A percentile compares a stretch with the other conserved stretches of the same genome.
These are phyloP conservation scores for Populus euphratica DNA, from an alignment of 345 rosid species.

Conservation along the genomic window DNA sequence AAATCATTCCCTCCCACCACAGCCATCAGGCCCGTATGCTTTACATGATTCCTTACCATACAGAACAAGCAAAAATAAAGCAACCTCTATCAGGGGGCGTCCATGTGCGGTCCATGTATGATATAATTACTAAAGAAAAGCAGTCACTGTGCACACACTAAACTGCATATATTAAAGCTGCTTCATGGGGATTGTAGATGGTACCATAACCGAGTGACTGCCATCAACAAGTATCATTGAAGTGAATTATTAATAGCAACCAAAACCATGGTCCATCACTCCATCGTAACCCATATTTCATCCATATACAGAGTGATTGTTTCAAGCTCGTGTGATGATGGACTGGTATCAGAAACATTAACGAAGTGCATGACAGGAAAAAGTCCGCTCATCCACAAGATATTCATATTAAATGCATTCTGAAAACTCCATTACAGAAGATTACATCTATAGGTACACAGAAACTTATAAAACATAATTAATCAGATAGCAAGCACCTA, in stretches of 20 bases:
- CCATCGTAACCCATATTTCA: neutral
- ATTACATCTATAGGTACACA: too few relatives aligned
- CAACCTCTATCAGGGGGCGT: neutral
- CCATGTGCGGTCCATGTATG: neutral
- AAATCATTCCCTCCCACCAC: neutral
- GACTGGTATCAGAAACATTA: neutral
- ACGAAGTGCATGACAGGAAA: neutral
- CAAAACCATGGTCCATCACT: neutral
- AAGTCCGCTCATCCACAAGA: neutral
- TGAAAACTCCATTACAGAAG: neutral
- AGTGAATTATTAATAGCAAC: neutral
- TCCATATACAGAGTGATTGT: neutral
- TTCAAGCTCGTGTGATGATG: neutral
- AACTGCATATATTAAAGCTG: neutral
- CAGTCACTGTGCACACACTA: neutral
- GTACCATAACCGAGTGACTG: neutral
- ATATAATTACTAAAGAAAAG: too few relatives aligned
- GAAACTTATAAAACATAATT: neutral
- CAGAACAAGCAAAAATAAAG: neutral
- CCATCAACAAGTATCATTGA: neutral
- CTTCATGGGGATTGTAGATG: neutral
- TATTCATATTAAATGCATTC: neutral
- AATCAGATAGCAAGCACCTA: neutral
- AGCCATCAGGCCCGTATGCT: neutral
- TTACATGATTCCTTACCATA: neutral